Evolutionary conservation across 1,284 basidiomycete genomes (phyloP), one percentile per base, ranked within the genome.

Genomic region (Polyporus tsugae): DNA sequence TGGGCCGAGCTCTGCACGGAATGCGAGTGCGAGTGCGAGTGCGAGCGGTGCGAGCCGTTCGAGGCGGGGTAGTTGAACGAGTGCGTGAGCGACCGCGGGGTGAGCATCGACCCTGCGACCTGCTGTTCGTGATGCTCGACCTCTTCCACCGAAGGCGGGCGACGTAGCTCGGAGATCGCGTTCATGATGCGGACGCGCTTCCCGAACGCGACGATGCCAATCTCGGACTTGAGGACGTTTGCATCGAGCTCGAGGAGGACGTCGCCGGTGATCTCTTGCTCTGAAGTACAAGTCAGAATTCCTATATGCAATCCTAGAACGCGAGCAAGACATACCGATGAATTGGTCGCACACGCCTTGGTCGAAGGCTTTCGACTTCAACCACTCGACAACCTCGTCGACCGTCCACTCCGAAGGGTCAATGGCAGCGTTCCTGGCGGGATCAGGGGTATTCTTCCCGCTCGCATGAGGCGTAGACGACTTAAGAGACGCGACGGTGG

Each of bases 221-320:
- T 94, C 82, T 99, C 98, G n/a, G 82, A 84, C 82, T 99, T 99
- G 75, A 99, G 90, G 22, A 98, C 86, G 75, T 93, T 93, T 62
- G 92, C 90, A 75, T 99, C 96, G 73, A 99, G 92, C 75, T 98
- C 97, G 66, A 99, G 88, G 5, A 99, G 87, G 29, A 99, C 94
- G 75, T 99, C 98, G 17, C 98, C 97, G 0, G 96, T 95, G 69
- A 99, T 99, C 80, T 99, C 97, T 87, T 99, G 97, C 81, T 98
- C 96, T 94, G 77, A 33, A 62, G 59, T 67, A 36, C 58, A 3
- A 13, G 55, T 52, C 29, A 57, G 46, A 9, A 66, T 49, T 38
- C 22, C 4, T 22, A 49, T 57, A 9, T 19, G 33, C 0, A 4
- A 42, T 5, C 13, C 33, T 38, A 13, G 10, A 42, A 22, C n/a